Conservation (phyloP, 768 basidiomycete species). For the Lyophyllum shimeji region DNA sequence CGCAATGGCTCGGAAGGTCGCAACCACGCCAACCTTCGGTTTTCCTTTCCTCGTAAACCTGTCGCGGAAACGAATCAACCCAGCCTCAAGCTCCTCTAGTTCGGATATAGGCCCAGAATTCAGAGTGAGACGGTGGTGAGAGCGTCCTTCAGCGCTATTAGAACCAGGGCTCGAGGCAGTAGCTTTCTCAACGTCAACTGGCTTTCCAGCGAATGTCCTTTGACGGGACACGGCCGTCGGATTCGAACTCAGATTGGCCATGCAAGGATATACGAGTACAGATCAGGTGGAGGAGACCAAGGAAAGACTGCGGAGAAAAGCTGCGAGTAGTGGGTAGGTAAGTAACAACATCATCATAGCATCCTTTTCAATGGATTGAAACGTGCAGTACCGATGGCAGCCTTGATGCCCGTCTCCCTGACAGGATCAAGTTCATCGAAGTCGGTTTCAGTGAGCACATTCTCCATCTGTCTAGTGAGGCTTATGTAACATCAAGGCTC, state of each 20-base stretch:
- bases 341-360: neutral
- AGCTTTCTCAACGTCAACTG: constrained; percentile 14
- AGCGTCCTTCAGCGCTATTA: neutral
- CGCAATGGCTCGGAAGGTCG: constrained; percentile 45
- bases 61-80: constrained; percentile 36
- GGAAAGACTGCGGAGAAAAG: too few species aligned
- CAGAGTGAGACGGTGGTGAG: neutral
- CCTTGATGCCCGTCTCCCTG: neutral
- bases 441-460: too few species aligned
- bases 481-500: too few species aligned
- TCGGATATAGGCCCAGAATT: neutral
- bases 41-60: constrained; percentile 49
- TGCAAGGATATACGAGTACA: neutral
- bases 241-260: neutral
- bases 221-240: constrained; percentile 8
- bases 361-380: neutral
- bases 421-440: neutral
- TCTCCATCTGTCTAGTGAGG: too few species aligned
- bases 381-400: neutral
- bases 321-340: neutral
- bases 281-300: neutral
- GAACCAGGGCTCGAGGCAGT: neutral
- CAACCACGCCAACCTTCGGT: constrained; percentile 37
- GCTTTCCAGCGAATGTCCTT: constrained; percentile 11
- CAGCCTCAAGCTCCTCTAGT: constrained; percentile 12